Evolutionary conservation across 345 rosid genomes (phyloP).

Genomic region (Camelina neglecta): DNA sequence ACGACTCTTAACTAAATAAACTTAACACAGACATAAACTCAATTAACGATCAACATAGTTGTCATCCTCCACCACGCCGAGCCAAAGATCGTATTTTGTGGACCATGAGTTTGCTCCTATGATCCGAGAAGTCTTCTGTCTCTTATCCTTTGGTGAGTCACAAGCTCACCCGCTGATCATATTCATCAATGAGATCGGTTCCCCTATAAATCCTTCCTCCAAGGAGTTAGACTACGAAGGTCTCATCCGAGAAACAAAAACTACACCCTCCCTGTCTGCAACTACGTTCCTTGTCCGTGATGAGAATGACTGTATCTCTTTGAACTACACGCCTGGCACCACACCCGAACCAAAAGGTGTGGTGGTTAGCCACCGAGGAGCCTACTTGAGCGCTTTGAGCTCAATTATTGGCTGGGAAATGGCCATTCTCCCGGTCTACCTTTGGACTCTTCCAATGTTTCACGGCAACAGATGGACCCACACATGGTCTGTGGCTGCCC

Average conservation of each 20-base stretch:
- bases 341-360: slow-evolving; percentile 87
- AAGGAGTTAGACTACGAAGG: slow-evolving; percentile 54
- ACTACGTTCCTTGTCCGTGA: slow-evolving; percentile 38
- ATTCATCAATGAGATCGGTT: slow-evolving; percentile 24
- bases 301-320: slow-evolving; percentile 74
- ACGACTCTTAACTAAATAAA: too few relatives aligned
- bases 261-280: slow-evolving; percentile 29
- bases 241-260: slow-evolving; percentile 51
- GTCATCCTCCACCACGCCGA: slow-evolving; percentile 55
- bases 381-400: slow-evolving; percentile 64
- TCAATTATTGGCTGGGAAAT: slow-evolving; percentile 55
- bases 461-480: slow-evolving; percentile 90
- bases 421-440: slow-evolving; percentile 54
- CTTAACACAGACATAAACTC: too few relatives aligned
- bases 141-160: slow-evolving; percentile 46
- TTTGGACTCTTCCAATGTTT: slow-evolving; percentile 95
- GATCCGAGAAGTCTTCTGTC: slow-evolving; percentile 55
- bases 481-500: slow-evolving; percentile 80
- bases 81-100: slow-evolving; percentile 64
- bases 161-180: slow-evolving; percentile 45
- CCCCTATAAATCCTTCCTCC: slow-evolving; percentile 16
- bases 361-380: slow-evolving; percentile 80
- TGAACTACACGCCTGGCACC: slow-evolving; percentile 87
- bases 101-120: slow-evolving; percentile 55
- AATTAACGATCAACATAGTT: too few relatives aligned